Evolutionary conservation across 179 eudicot species (phyloP), one percentile per base, ranked within the genome.

Genomic region (Pouteria campechiana): DNA sequence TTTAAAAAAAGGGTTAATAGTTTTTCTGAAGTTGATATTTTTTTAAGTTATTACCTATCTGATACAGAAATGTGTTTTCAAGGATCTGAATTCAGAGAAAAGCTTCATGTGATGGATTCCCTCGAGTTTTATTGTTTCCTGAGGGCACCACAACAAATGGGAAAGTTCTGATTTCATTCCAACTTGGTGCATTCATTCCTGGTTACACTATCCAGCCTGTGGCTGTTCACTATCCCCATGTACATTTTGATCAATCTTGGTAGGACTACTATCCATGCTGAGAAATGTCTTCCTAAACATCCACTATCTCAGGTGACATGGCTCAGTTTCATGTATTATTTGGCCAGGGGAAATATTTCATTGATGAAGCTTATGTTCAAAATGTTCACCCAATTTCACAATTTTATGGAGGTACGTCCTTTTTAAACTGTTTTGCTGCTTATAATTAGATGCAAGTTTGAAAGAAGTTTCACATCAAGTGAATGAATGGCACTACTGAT

Each of bases 221-320:
- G 35, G 44, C 72, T 41, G 93, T 89, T 31, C 93, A 84, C 17
- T 89, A 89, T 67, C 97, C 95, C 30, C 49, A 81, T 68, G 84
- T 81, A 29, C 97, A 89, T 72, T 89, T 89, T 39, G 97, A 89
- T 56, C 97, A 89, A 65, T 89, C 97, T 32, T 89, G 97, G 97
- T 89, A 76, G n/a, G 68, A 3, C 15, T 67, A 18, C 43, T 17
- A 22, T 57, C 41, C 42, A 4, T 31, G 34, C 31, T 52, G 36
- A 25, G 39, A 37, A 41, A 23, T 9, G n/a, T 31, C 34, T 34
- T 2, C 16, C 18, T 27, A 22, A 25, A 23, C 25, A 13, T 28
- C 12, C 24, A 48, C 41, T 29, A 25, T 32, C 6, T 47, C 7
- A 39, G 12, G 33, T 32, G 38, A 28, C 50, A 21, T 23, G n/a